phyloP scores from a whole-genome alignment of 2,329 filamentous ascomycete species.

The Hypoxylon sp. region DNA sequence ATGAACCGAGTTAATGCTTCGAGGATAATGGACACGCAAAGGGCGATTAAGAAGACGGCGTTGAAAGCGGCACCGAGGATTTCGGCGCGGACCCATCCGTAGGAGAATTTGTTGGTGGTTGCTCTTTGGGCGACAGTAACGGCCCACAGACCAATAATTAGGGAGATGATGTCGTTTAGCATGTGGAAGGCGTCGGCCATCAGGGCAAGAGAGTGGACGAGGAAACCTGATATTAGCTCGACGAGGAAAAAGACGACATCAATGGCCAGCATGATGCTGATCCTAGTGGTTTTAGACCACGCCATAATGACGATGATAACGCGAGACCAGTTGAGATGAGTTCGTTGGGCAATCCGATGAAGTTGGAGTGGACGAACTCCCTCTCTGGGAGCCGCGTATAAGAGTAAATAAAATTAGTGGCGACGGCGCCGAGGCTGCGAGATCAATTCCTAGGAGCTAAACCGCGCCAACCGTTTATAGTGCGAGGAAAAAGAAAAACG shows the following conservation, averaged over 20 bases:
- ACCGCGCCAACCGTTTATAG: conserved; percentile 11
- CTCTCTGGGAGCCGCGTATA: neutral
- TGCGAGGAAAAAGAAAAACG: conserved; percentile 16
- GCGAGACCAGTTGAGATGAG: conserved; percentile 9
- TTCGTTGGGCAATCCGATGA: conserved; percentile 8
- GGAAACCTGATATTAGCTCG: conserved; percentile 87
- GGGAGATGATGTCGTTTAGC: conserved; percentile 97
- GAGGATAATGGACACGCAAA: conserved; percentile 96
- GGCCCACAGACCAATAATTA: conserved; percentile 94
- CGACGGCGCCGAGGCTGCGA: conserved; percentile 10
- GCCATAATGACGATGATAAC: conserved; percentile 68
- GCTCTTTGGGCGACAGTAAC: conserved; percentile 88
- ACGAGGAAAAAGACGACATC: conserved; percentile 91
- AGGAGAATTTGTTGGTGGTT: conserved; percentile 92
- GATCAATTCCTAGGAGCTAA: conserved; percentile 6
- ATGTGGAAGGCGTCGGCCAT: conserved; percentile 99
- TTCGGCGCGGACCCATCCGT: conserved; percentile 97
- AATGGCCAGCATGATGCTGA: conserved; percentile 91
- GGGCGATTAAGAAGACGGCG: conserved; percentile 94
- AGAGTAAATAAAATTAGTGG: conserved; percentile 26
- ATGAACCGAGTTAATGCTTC: conserved; percentile 94
- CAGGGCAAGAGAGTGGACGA: conserved; percentile 90
- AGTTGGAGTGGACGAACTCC: conserved; percentile 12
- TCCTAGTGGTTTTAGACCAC: conserved; percentile 92
- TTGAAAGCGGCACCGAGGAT: conserved; percentile 97